phyloP scores from a whole-genome alignment of 805 yeast genomes.

The Zygosaccharomyces rouxii region DNA sequence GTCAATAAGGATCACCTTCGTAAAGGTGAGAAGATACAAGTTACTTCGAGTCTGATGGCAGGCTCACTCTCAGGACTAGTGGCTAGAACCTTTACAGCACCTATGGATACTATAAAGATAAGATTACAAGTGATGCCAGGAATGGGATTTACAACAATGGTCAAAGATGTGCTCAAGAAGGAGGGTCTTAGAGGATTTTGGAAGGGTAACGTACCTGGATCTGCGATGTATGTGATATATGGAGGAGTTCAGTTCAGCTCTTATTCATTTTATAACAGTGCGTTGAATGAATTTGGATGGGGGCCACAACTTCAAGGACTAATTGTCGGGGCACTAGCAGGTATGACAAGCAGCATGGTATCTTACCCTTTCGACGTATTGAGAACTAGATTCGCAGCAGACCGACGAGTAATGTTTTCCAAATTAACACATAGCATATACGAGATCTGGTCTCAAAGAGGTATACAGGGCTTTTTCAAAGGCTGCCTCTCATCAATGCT shows the following conservation, averaged over 20 bases:
- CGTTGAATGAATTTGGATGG: conserved; percentile 24
- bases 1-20: conserved; percentile 40
- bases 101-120: conserved; percentile 34
- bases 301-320: conserved; percentile 36
- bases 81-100: conserved; percentile 42
- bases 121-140: conserved; percentile 26
- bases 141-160: conserved; percentile 28
- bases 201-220: conserved; percentile 96
- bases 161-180: conserved; percentile 42
- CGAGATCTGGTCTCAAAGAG: conserved; percentile 39
- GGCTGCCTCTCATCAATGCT: conserved; percentile 49
- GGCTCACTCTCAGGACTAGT: conserved; percentile 69
- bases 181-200: conserved; percentile 82
- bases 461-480: conserved; percentile 44
- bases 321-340: conserved; percentile 73
- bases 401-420: conserved; percentile 32
- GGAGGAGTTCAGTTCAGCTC: conserved; percentile 83
- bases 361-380: conserved; percentile 92
- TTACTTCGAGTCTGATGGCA: conserved; percentile 53
- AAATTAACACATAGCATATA: conserved; percentile 27
- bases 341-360: conserved; percentile 60
- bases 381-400: conserved; percentile 80
- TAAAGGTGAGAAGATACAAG: conserved; percentile 49
- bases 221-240: conserved; percentile 73
- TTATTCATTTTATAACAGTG: conserved; percentile 51